These are phyloP conservation scores for Fusarium sp. DNA, from an alignment of 2,329 filamentous ascomycete species.

Conservation along the genomic window DNA sequence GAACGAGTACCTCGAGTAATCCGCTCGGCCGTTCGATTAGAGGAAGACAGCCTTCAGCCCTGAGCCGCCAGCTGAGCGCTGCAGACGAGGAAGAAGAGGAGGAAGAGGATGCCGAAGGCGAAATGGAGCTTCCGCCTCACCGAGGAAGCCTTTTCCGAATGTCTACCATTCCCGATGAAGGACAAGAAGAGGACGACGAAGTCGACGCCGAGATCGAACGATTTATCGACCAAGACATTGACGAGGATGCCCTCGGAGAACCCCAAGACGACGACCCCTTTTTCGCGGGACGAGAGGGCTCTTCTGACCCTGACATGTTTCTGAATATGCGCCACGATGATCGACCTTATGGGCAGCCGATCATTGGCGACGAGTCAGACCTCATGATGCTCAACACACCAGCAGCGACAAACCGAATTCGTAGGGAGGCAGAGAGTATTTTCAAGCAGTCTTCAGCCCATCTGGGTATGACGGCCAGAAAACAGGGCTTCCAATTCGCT, in stretches of 20 bases:
- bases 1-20: constrained; percentile 52
- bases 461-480: constrained; percentile 55
- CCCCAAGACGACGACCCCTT: constrained; percentile 53
- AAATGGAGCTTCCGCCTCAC: constrained; percentile 49
- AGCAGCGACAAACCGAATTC: constrained; percentile 64
- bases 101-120: constrained; percentile 50
- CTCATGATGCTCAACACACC: constrained; percentile 68
- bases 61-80: constrained; percentile 58
- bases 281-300: constrained; percentile 52
- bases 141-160: constrained; percentile 50
- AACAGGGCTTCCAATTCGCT: constrained; percentile 73
- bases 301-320: constrained; percentile 61
- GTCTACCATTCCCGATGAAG: constrained; percentile 29
- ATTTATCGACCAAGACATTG: constrained; percentile 52
- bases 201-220: constrained; percentile 53
- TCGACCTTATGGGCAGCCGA: constrained; percentile 52
- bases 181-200: constrained; percentile 45
- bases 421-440: constrained; percentile 67
- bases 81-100: constrained; percentile 48
- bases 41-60: constrained; percentile 59
- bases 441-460: constrained; percentile 65
- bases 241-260: constrained; percentile 51
- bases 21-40: constrained; percentile 63
- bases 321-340: constrained; percentile 61
- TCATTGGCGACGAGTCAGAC: constrained; percentile 61